Evolutionary conservation across 331 rosid species (phyloP).

Genomic region (Prunus yedoensis): DNA sequence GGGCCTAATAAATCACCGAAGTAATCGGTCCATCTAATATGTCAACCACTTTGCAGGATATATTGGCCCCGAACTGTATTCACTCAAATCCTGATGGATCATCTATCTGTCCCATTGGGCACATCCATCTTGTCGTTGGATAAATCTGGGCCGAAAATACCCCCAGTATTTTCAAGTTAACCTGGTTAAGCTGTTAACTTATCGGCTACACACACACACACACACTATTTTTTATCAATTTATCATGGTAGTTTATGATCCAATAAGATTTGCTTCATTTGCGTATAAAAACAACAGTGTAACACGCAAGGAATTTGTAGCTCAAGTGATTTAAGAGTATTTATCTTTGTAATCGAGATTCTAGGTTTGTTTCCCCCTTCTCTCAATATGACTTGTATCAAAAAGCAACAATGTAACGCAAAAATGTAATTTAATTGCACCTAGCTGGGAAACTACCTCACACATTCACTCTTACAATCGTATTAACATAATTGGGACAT

Average conservation of each 20-base stretch:
- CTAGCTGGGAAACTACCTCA: not conserved
- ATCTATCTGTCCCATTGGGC: not conserved
- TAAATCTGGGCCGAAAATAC: not conserved
- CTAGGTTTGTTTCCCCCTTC: too few relatives aligned
- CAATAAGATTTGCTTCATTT: not conserved
- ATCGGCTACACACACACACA: too few relatives aligned
- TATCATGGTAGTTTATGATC: not conserved
- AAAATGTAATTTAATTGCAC: not conserved
- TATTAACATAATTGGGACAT: not conserved
- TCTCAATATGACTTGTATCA: too few relatives aligned
- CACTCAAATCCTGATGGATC: not conserved
- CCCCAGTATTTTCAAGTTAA: not conserved
- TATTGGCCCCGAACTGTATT: not conserved
- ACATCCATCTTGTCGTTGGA: too few relatives aligned
- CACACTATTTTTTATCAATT: not conserved
- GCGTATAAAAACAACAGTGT: too few relatives aligned
- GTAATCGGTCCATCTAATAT: not conserved
- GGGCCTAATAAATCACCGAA: not conserved
- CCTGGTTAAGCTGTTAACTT: not conserved
- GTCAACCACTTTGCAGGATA: not conserved
- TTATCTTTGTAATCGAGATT: too few relatives aligned
- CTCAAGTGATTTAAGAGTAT: too few relatives aligned
- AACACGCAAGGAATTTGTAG: rapidly evolving
- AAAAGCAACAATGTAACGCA: not conserved
- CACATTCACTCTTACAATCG: not conserved